phyloP scores from a whole-genome alignment of 2,329 filamentous ascomycete genomes.

The Alternaria arbusti region DNA sequence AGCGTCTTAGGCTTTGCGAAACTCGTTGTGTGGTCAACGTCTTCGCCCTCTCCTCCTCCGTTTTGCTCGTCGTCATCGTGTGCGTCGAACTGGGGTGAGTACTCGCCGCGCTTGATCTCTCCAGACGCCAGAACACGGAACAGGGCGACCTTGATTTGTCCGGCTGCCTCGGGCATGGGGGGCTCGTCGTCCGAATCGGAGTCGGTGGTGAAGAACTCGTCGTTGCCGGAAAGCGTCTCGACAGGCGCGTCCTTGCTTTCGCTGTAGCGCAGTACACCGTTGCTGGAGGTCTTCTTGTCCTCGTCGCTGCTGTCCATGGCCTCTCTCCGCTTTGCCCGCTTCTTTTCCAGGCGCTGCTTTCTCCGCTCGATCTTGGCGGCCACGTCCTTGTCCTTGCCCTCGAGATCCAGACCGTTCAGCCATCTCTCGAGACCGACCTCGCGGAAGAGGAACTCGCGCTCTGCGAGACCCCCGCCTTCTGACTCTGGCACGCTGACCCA shows the following conservation, averaged over 20 bases:
- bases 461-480: slow-evolving; percentile 91
- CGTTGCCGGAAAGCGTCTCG: slow-evolving; percentile 74
- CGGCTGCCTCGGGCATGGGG: slow-evolving; percentile 85
- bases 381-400: slow-evolving; percentile 77
- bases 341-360: slow-evolving; percentile 77
- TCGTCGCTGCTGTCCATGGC: slow-evolving; percentile 58
- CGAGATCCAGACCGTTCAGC: slow-evolving; percentile 94
- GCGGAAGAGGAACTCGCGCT: slow-evolving; percentile 95
- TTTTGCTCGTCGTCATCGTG: slow-evolving; percentile 88
- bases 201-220: slow-evolving; percentile 67
- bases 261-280: slow-evolving; percentile 78
- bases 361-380: slow-evolving; percentile 76
- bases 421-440: slow-evolving; percentile 96
- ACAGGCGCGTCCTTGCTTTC: slow-evolving; percentile 76
- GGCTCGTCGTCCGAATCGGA: slow-evolving; percentile 81
- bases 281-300: slow-evolving; percentile 45
- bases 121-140: slow-evolving; percentile 94
- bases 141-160: slow-evolving; percentile 97
- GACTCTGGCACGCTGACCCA: slow-evolving; percentile 94
- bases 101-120: slow-evolving; percentile 97
- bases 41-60: slow-evolving; percentile 69
- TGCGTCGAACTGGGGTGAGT: slow-evolving; percentile 95
- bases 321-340: slow-evolving; percentile 77
- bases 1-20: slow-evolving; percentile 96
- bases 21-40: slow-evolving; percentile 95